A percentile compares a stretch with the other conserved stretches of the same genome.
Conservation (phyloP, 306 rosid genomes). For the Malus sieversii region DNA sequence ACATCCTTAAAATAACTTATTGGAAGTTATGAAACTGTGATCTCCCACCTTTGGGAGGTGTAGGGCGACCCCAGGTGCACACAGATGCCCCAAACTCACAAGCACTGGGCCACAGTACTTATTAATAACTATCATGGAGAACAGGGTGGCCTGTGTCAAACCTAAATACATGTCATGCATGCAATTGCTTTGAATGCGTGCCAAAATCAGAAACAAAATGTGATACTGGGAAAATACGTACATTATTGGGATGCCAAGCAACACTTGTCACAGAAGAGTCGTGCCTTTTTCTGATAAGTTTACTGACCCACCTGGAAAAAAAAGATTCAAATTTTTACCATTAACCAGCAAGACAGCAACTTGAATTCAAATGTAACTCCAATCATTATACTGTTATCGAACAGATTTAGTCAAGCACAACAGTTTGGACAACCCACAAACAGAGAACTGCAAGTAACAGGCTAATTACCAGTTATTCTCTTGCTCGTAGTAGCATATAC, state of each 20-base stretch:
- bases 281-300: constrained; percentile 85
- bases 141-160: neutral
- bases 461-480: constrained; percentile 76
- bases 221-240: constrained; percentile 21
- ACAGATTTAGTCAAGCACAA: neutral
- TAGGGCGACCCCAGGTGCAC: neutral
- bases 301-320: constrained; percentile 95
- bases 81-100: neutral
- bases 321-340: neutral
- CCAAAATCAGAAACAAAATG: neutral
- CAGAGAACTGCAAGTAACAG: neutral
- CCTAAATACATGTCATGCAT: neutral
- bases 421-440: neutral
- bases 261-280: constrained; percentile 90
- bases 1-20: neutral
- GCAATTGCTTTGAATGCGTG: neutral
- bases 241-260: constrained; percentile 98
- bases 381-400: neutral
- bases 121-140: neutral
- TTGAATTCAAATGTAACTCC: neutral
- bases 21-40: neutral
- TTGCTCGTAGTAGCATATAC: constrained; percentile 95
- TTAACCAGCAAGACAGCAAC: neutral
- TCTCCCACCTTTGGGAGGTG: neutral
- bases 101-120: neutral